phyloP scores from a whole-genome alignment of 2,329 filamentous ascomycete genomes.

The Fusarium liriodendri region DNA sequence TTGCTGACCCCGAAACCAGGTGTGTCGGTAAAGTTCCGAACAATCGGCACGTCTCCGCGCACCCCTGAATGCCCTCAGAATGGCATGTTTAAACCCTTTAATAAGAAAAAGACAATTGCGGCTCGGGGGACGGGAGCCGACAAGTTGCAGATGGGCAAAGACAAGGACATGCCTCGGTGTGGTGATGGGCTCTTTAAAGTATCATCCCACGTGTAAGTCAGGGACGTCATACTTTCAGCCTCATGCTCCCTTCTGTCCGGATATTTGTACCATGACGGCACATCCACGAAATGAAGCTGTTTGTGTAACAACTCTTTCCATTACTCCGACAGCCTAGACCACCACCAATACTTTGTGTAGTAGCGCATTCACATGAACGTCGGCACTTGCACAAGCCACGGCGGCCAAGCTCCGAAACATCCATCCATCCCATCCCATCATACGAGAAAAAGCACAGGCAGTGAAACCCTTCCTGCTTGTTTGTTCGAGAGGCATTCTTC shows the following conservation, averaged over 20 bases:
- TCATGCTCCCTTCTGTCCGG: constrained; percentile 18
- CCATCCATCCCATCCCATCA: constrained; percentile 7
- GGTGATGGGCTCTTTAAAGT: not conserved
- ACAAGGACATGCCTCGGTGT: constrained; percentile 9
- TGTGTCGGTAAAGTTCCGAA: constrained; percentile 26
- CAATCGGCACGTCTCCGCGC: not conserved
- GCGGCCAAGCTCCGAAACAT: not conserved
- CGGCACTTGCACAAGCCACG: constrained; percentile 13
- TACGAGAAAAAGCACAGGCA: constrained; percentile 14
- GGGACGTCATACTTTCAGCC: not conserved
- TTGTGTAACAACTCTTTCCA: constrained; percentile 11
- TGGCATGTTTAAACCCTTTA: not conserved
- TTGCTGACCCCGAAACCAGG: not conserved
- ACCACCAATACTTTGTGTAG: not conserved
- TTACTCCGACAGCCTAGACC: constrained; percentile 12
- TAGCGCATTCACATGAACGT: constrained; percentile 14
- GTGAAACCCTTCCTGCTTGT: not conserved
- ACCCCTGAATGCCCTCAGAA: not conserved
- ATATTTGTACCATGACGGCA: not conserved
- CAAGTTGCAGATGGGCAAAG: not conserved
- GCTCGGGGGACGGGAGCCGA: constrained; percentile 8
- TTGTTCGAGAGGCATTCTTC: not conserved
- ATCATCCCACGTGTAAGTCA: constrained; percentile 1
- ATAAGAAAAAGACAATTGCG: not conserved
- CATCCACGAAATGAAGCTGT: not conserved